A percentile compares a stretch with the other conserved stretches of the same genome.
These are phyloP conservation scores for Epichloe sylvatica DNA, from an alignment of 2,329 filamentous ascomycete species.

Conservation along the genomic window DNA sequence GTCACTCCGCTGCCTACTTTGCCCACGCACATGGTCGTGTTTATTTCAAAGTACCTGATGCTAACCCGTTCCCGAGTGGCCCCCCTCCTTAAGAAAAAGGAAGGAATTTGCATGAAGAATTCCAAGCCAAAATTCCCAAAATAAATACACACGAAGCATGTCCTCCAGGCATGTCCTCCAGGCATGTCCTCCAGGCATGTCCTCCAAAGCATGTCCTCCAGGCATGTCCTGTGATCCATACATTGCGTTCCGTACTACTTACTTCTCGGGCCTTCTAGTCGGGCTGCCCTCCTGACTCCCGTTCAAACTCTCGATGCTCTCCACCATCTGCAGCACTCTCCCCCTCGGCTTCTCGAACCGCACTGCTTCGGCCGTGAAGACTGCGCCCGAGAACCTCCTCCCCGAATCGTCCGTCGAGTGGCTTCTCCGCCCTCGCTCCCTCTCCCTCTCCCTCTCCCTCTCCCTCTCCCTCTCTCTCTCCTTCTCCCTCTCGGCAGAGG, in stretches of 20 bases:
- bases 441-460: too few relatives aligned
- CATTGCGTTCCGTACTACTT: not conserved
- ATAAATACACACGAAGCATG: not conserved
- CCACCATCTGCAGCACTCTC: constrained; percentile 42
- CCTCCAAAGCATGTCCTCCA: not conserved
- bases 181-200: not conserved
- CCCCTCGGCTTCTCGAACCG: constrained; percentile 26
- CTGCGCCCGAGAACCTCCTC: constrained; percentile 18
- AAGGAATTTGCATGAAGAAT: not conserved
- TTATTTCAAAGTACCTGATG: not conserved
- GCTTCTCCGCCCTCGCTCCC: constrained; percentile 7
- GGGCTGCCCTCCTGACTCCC: constrained; percentile 30
- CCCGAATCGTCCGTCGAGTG: constrained; percentile 18
- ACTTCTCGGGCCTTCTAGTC: not conserved
- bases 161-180: not conserved
- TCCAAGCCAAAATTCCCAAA: not conserved
- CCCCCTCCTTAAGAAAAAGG: too few relatives aligned
- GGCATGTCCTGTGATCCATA: not conserved
- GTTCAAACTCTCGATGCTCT: constrained; percentile 34
- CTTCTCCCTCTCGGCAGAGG: not conserved
- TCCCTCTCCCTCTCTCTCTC: not conserved
- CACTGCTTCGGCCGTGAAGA: constrained; percentile 35
- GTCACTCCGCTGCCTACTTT: too few relatives aligned
- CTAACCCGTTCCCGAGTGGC: not conserved
- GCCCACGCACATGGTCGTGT: too few relatives aligned